Base-by-base conservation (phyloP, 805 yeast species). In the baker's yeast (Saccharomyces cerevisiae) region DNA sequence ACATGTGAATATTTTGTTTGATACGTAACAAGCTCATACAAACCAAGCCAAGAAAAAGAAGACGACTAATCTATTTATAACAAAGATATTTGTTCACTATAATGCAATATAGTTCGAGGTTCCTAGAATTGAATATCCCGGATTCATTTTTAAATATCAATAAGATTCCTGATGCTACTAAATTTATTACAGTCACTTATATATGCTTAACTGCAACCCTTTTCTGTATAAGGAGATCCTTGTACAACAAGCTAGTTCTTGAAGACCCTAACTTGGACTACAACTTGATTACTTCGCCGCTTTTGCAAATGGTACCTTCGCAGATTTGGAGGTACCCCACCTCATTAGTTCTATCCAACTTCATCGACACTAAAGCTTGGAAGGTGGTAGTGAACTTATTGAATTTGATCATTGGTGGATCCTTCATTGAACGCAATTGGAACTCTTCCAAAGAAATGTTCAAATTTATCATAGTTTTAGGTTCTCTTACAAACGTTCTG, bases 401-500 rank as follows among this genome's bases (percentile, higher is more conserved):
- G 50, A 80, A 79, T 60, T 70, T 83, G 36, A 55, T 79, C 11
- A 61, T 85, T n/a, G 77, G 85, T 36, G 89, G 88, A 3, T 73
- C 79, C 51, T 85, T 82, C 70, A 76, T 84, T 59, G 91, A 85
- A 62, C 76, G 77, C 56, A 75, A 79, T 43, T 85, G 91, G 90
- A 81, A 85, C 3, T 62, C 80, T 29, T 56, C 68, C 0, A 70
- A 64, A 47, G 86, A 82, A 59, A 70, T 81, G 57, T 60, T 76
- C 13, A 74, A 73, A 58, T 84, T 81, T 63, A 64, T 79, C 6
- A 48, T 75, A 6, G 64, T 77, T 4, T 69, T 79, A 27, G 82
- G 88, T 1, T 57, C 80, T 3, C 51, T 78, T 26, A 80, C 90
- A 41, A 85, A 86, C 66, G 60, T 84, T 4, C 51, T 73, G 1